A percentile compares a stretch with the other conserved stretches of the same genome.
Conservation (phyloP, 2,329 filamentous ascomycete species). For the Microsporum ferrugineum region DNA sequence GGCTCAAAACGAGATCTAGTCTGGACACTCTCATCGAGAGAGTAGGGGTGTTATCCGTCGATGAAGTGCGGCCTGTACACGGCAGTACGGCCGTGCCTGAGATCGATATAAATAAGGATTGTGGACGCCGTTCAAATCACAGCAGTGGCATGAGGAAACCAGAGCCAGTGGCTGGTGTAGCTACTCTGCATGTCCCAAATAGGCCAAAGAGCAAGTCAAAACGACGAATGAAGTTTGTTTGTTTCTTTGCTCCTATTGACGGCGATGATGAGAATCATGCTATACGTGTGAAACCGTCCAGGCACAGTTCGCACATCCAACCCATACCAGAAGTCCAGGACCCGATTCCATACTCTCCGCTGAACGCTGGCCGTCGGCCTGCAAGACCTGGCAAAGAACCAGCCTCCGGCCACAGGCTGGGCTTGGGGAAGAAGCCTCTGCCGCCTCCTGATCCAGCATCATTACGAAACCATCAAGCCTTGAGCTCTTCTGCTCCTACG, state of each 20-base stretch:
- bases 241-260: constrained; percentile 25
- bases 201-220: constrained; percentile 15
- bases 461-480: constrained; percentile 8
- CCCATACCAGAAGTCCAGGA: not conserved
- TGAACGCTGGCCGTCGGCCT: not conserved
- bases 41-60: constrained; percentile 61
- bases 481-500: constrained; percentile 14
- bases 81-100: not conserved
- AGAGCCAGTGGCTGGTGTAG: not conserved
- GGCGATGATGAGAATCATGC: constrained; percentile 18
- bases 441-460: not conserved
- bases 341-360: not conserved
- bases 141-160: not conserved
- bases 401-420: not conserved
- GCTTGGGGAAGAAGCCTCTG: not conserved
- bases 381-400: not conserved
- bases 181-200: not conserved
- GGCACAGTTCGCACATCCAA: not conserved
- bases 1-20: constrained; percentile 57
- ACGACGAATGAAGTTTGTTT: constrained; percentile 20
- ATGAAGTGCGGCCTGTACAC: constrained; percentile 21
- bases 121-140: not conserved
- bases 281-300: not conserved
- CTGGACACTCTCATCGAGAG: constrained; percentile 77
- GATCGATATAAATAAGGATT: not conserved